Conservation (phyloP, 75 land plant genomes). For the Gnetum montanum region DNA sequence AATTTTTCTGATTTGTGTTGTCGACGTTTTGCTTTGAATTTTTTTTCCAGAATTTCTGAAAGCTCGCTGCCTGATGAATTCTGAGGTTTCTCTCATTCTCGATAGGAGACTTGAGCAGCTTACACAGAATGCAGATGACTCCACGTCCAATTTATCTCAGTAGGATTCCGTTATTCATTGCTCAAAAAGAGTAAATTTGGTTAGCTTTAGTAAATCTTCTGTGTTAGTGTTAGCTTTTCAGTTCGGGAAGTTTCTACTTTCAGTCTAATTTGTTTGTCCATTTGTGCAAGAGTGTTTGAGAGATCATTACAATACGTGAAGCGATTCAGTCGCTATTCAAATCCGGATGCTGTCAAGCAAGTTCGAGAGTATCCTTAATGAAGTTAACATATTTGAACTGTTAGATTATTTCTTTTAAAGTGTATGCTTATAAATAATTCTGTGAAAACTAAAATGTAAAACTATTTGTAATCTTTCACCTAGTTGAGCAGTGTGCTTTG, state of each 20-base stretch:
- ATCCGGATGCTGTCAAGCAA: conserved; percentile 93
- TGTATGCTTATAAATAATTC: neutral
- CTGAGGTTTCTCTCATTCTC: conserved; percentile 76
- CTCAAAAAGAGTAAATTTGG: neutral
- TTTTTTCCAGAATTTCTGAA: conserved; percentile 61
- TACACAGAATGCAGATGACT: conserved; percentile 71
- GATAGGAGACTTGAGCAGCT: conserved; percentile 75
- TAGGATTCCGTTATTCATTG: conserved; percentile 21
- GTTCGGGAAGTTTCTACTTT: neutral
- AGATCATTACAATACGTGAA: conserved; percentile 90
- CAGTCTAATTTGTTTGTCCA: conserved; percentile 4
- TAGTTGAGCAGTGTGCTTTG: conserved; percentile 50
- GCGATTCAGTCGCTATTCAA: conserved; percentile 87
- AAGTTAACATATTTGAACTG: neutral
- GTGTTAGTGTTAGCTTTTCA: neutral
- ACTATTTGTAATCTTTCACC: conserved; percentile 32
- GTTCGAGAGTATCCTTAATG: conserved; percentile 87
- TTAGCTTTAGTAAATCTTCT: neutral
- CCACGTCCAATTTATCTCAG: conserved; percentile 77
- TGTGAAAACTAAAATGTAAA: neutral
- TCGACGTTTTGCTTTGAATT: no score
- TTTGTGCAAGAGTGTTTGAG: conserved; percentile 97
- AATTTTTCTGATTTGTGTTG: no score
- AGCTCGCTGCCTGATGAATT: conserved; percentile 86
- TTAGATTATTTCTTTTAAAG: neutral